Evolutionary conservation across 441 rosid genomes (phyloP).

Genomic region (Adansonia rubrostipa): DNA sequence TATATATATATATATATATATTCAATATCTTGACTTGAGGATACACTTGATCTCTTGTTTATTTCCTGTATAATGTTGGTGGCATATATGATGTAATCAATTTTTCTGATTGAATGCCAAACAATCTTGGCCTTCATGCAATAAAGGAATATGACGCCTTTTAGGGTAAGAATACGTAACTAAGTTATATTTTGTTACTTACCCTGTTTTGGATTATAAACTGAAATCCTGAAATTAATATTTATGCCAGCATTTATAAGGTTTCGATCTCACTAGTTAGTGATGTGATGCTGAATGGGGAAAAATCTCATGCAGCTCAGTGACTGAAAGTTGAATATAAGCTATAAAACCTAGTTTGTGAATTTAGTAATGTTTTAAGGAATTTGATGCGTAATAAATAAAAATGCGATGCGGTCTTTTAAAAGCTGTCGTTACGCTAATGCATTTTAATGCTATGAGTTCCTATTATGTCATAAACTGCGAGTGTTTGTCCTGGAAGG

Average conservation of each 20-base stretch:
- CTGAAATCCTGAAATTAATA: not conserved
- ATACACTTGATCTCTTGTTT: not conserved
- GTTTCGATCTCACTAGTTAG: not conserved
- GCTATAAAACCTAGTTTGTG: too few relatives aligned
- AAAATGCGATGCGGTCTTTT: too few relatives aligned
- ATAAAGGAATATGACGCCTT: not conserved
- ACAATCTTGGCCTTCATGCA: not conserved
- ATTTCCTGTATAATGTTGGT: not conserved
- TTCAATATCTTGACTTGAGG: too few relatives aligned
- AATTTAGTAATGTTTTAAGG: too few relatives aligned
- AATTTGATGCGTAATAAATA: too few relatives aligned
- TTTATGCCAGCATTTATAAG: not conserved
- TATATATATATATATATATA: too few relatives aligned
- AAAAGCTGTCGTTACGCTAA: too few relatives aligned
- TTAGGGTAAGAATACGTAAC: not conserved
- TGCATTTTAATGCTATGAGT: too few relatives aligned
- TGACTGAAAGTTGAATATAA: too few relatives aligned
- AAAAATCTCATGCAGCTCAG: not conserved
- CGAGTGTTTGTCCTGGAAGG: too few relatives aligned
- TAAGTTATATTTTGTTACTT: not conserved
- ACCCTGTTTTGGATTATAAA: not conserved
- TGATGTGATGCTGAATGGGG: not conserved
- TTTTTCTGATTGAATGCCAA: not conserved
- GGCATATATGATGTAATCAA: not conserved
- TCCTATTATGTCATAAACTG: too few relatives aligned